phyloP scores from a whole-genome alignment of 2,329 filamentous ascomycete species.

The Escovopsis sp. region DNA sequence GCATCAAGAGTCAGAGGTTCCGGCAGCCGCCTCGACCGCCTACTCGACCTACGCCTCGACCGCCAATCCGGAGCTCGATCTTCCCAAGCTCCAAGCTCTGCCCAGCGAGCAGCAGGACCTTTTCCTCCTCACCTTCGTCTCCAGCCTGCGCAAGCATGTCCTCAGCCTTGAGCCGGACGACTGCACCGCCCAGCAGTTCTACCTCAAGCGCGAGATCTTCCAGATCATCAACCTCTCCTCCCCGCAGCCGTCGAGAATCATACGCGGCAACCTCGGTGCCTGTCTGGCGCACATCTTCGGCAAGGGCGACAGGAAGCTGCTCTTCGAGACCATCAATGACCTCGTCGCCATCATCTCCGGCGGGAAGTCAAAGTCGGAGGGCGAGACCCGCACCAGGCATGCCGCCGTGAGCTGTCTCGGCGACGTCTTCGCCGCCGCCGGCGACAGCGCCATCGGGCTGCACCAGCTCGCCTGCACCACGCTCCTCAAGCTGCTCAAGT shows the following conservation, averaged over 20 bases:
- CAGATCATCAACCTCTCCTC: conserved; percentile 79
- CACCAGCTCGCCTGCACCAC: conserved; percentile 60
- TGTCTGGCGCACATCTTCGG: conserved; percentile 72
- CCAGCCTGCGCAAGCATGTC: conserved; percentile 70
- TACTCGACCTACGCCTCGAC: conserved; percentile 23
- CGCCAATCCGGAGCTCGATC: conserved; percentile 66
- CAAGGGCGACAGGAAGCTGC: conserved; percentile 75
- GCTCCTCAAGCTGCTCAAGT: conserved; percentile 67
- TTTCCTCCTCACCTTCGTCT: conserved; percentile 79
- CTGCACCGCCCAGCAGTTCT: conserved; percentile 76
- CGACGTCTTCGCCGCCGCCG: conserved; percentile 79
- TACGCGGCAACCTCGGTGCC: conserved; percentile 76
- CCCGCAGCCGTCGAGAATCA: conserved; percentile 72
- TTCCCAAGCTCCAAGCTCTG: conserved; percentile 75
- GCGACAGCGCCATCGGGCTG: conserved; percentile 79
- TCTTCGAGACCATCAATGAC: conserved; percentile 92
- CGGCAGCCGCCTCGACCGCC: conserved; percentile 13
- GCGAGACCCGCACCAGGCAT: conserved; percentile 67
- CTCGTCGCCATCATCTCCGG: conserved; percentile 57
- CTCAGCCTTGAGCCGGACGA: conserved; percentile 59
- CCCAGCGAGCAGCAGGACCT: conserved; percentile 93
- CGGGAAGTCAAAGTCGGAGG: conserved; percentile 60
- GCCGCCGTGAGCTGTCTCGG: conserved; percentile 78
- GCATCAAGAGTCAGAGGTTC: conserved; percentile 21
- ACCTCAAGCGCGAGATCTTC: conserved; percentile 86